A percentile compares a stretch with the other conserved stretches of the same genome.
Conservation (phyloP, 2,329 filamentous ascomycete genomes). For the Colletotrichum sp. region DNA sequence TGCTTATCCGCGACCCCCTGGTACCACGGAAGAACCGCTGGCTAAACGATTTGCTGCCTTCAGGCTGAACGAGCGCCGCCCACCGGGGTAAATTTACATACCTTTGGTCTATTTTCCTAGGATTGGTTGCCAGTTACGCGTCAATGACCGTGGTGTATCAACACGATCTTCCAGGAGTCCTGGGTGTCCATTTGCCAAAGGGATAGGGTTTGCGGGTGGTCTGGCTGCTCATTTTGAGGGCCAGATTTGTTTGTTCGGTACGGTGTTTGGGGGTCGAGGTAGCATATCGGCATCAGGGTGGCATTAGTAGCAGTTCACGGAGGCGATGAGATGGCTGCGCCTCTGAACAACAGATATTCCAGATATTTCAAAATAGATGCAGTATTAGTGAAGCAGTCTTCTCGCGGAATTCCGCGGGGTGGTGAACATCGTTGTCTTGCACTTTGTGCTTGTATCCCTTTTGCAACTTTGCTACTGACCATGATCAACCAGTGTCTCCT, state of each 20-base stretch:
- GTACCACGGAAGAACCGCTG: constrained; percentile 56
- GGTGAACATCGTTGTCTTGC: neutral
- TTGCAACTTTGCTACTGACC: neutral
- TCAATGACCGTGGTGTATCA: neutral
- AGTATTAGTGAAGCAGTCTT: neutral
- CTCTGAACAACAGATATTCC: neutral
- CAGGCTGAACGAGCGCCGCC: constrained; percentile 58
- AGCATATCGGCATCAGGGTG: constrained; percentile 4
- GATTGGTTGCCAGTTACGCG: neutral
- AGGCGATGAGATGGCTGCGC: neutral
- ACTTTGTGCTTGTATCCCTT: neutral
- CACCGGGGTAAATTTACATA: constrained; percentile 7
- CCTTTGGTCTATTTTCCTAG: neutral
- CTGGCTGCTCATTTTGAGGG: neutral
- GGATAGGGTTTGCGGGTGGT: neutral
- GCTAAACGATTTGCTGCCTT: constrained; percentile 72
- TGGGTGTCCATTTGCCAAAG: neutral
- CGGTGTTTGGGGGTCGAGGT: neutral
- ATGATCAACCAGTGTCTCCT: neutral
- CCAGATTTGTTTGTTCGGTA: neutral
- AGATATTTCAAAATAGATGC: neutral
- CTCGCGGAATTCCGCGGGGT: neutral
- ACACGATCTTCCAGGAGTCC: neutral
- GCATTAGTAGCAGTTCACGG: neutral
- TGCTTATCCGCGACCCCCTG: constrained; percentile 31